These are phyloP conservation scores for Dactylellina leptospora DNA, from an alignment of 2,329 filamentous ascomycete genomes.

Conservation along the genomic window DNA sequence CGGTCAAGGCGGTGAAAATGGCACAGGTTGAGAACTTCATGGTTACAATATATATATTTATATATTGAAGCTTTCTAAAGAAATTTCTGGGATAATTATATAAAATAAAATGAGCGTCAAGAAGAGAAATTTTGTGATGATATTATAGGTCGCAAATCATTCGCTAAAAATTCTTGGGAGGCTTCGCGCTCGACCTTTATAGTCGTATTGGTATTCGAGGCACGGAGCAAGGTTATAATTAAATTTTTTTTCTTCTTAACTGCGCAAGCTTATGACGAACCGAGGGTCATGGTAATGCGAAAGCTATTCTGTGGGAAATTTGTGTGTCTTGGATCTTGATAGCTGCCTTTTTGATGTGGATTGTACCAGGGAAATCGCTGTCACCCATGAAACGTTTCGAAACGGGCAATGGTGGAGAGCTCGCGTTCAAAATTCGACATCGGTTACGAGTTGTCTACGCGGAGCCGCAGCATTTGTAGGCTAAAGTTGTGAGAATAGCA, in stretches of 20 bases:
- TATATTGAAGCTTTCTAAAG: too few relatives aligned
- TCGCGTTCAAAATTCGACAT: too few relatives aligned
- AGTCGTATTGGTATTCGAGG: background rate
- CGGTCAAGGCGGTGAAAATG: background rate
- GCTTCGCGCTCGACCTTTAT: background rate
- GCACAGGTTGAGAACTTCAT: conserved; percentile 8
- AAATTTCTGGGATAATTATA: too few relatives aligned
- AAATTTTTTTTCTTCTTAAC: too few relatives aligned
- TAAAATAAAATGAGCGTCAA: too few relatives aligned
- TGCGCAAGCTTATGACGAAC: background rate
- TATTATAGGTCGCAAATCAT: background rate
- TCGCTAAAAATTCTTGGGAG: background rate
- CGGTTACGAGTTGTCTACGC: too few relatives aligned
- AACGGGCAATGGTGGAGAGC: too few relatives aligned
- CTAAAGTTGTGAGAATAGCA: too few relatives aligned
- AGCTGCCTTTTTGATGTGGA: conserved; percentile 8
- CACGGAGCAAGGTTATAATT: background rate
- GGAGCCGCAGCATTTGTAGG: too few relatives aligned
- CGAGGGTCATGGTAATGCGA: conserved; percentile 2
- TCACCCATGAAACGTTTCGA: too few relatives aligned
- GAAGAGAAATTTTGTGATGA: too few relatives aligned
- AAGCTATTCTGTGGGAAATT: background rate
- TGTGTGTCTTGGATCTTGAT: background rate
- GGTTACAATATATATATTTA: background rate
- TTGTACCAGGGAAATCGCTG: background rate